phyloP scores from a whole-genome alignment of 768 basidiomycete genomes.

The Mycena kentingensis region DNA sequence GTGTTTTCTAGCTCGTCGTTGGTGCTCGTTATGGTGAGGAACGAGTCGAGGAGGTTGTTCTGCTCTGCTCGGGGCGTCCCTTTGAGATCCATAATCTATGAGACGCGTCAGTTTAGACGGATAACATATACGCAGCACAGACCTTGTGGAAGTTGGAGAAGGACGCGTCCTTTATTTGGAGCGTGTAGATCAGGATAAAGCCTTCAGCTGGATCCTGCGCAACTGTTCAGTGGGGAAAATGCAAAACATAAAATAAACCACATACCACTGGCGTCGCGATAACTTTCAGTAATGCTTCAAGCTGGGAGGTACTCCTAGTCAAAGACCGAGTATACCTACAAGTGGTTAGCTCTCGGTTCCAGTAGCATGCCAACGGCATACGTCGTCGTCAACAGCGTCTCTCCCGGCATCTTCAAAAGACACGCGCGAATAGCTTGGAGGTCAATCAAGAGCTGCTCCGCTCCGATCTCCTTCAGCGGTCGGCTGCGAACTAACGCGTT shows the following conservation, averaged over 20 bases:
- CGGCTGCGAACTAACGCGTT: conserved; percentile 87
- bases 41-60: conserved; percentile 87
- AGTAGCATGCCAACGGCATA: conserved; percentile 30
- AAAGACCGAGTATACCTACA: conserved; percentile 80
- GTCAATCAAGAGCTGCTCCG: conserved; percentile 87
- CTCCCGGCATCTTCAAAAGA: conserved; percentile 82
- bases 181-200: conserved; percentile 93
- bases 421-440: conserved; percentile 84
- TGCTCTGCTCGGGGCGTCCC: conserved; percentile 86
- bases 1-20: conserved; percentile 85
- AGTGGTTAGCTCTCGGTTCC: conserved; percentile 12
- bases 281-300: conserved; percentile 94
- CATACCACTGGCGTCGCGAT: conserved; percentile 89
- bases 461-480: conserved; percentile 89
- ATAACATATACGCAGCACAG: conserved; percentile 9
- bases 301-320: conserved; percentile 73
- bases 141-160: conserved; percentile 99
- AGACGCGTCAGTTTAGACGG: not conserved
- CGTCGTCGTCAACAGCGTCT: conserved; percentile 57
- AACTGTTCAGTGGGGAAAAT: not conserved
- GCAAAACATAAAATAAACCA: conserved; percentile 8
- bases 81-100: conserved; percentile 89
- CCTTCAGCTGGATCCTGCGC: conserved; percentile 85
- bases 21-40: conserved; percentile 90
- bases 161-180: conserved; percentile 91